phyloP scores from a whole-genome alignment of 192 early-diverging fungal genomes.

The Geranomyces variabilis region DNA sequence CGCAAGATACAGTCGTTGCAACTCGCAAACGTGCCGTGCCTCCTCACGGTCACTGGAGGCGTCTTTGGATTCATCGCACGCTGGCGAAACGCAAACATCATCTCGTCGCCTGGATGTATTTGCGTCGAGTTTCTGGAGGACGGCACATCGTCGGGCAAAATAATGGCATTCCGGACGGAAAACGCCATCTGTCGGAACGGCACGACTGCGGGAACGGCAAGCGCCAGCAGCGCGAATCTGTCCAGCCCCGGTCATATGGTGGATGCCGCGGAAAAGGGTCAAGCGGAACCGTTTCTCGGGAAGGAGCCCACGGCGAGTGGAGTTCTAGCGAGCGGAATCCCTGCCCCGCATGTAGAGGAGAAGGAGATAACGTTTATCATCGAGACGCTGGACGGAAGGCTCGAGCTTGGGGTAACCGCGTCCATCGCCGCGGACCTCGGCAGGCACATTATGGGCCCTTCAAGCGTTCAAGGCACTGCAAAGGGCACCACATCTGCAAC shows the following conservation, averaged over 20 bases:
- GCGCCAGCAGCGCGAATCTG: not conserved
- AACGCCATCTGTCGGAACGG: slow-evolving; percentile 8
- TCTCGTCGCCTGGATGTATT: not conserved
- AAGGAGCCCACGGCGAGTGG: too few relatives aligned
- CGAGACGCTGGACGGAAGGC: slow-evolving; percentile 11
- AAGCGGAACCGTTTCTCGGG: too few relatives aligned
- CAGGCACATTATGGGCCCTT: too few relatives aligned
- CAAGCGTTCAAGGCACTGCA: too few relatives aligned
- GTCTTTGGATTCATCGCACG: not conserved
- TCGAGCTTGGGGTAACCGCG: slow-evolving; percentile 12
- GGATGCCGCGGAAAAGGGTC: not conserved
- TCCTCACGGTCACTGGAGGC: not conserved
- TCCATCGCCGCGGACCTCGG: too few relatives aligned
- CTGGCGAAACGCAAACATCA: slow-evolving; percentile 12
- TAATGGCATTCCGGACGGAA: not conserved
- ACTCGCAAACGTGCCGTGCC: slow-evolving; percentile 3
- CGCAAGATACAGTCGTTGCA: not conserved
- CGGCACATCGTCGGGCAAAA: not conserved
- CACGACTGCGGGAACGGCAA: not conserved
- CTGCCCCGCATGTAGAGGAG: too few relatives aligned
- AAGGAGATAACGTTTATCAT: not conserved
- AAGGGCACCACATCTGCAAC: too few relatives aligned
- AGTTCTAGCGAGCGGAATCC: too few relatives aligned
- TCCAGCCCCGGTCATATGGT: not conserved
- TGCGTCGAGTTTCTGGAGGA: slow-evolving; percentile 7